These are phyloP conservation scores for Lactarius deliciosus DNA, from an alignment of 768 basidiomycete species.

Conservation along the genomic window DNA sequence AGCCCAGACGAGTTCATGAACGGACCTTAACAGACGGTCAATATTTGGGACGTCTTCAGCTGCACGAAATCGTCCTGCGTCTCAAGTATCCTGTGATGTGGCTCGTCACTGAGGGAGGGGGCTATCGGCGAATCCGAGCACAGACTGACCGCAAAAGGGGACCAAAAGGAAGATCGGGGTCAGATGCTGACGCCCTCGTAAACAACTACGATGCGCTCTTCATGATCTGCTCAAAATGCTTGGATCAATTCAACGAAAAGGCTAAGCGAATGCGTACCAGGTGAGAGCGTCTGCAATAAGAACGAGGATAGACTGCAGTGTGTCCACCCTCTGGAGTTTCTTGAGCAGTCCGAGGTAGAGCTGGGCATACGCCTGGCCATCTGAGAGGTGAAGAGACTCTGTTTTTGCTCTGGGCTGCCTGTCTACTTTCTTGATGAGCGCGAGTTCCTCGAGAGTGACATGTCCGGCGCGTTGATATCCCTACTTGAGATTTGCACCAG, in stretches of 20 bases:
- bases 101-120: conserved; percentile 23
- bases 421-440: conserved; percentile 87
- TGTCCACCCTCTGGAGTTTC: conserved; percentile 79
- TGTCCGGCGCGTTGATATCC: conserved; percentile 94
- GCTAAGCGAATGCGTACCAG: conserved; percentile 48
- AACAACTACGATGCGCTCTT: conserved; percentile 84
- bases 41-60: conserved; percentile 82
- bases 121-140: neutral
- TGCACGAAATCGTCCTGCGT: conserved; percentile 95
- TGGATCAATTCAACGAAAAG: neutral
- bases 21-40: conserved; percentile 81
- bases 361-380: conserved; percentile 80
- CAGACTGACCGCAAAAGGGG: conserved; percentile 69
- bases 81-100: conserved; percentile 61
- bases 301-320: conserved; percentile 83
- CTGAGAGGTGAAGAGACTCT: conserved; percentile 77
- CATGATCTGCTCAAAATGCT: conserved; percentile 58
- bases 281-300: conserved; percentile 85
- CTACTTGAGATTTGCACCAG: conserved; percentile 43
- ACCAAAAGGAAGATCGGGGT: conserved; percentile 76
- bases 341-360: conserved; percentile 89
- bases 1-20: conserved; percentile 36
- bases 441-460: conserved; percentile 83
- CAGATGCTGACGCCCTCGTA: conserved; percentile 55
- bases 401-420: conserved; percentile 70